Base-by-base conservation (phyloP, 768 basidiomycete species). In the Tulasnella sp. region DNA sequence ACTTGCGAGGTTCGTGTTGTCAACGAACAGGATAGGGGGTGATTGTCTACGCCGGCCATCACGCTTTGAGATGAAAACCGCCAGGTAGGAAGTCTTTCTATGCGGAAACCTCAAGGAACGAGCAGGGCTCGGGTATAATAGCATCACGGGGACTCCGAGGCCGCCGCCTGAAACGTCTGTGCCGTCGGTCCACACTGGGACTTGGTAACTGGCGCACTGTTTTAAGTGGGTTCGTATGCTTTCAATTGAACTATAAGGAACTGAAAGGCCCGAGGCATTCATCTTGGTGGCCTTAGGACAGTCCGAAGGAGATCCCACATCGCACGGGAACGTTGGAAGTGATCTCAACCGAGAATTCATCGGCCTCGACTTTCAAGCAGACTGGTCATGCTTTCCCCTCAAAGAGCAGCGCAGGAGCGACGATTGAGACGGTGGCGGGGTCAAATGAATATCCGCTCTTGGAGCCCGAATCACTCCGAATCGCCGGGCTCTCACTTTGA, bases 191-290 rank as follows among this genome's bases (percentile, higher is more conserved):
- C 51, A 55, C 20, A 55, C 13, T 20, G 20, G 51, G 51, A 55
- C 51, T 18, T 20, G 51, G 51, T 6, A 55, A 55, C n/a, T 18
- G 18, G 51, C n/a, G 51, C 20, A 55, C 18, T 26, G 20, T 55
- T 26, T 18, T 18, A 55, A 55, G 51, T 55, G 51, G 10, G 4
- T 55, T 55, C n/a, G 51, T 3, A 40, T 40, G n/a, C n/a, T 67
- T 67, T 67, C 61, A 67, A 67, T 67, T 67, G 61, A 67, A 67
- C 61, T 35, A 67, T 67, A 67, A 67, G 26, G 61, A 35, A 67
- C 18, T 67, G 61, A 67, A 67, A 67, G 61, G 61, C 61, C 61
- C 61, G 61, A 67, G 61, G 61, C 61, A 35, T 67, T 67, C 26
- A 67, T 67, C 61, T 26, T 16, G 61, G 32, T 35, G 61, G 61